These are phyloP conservation scores for Eremochloa ophiuroides DNA, from an alignment of 176 grass and related monocot species.

Conservation along the genomic window DNA sequence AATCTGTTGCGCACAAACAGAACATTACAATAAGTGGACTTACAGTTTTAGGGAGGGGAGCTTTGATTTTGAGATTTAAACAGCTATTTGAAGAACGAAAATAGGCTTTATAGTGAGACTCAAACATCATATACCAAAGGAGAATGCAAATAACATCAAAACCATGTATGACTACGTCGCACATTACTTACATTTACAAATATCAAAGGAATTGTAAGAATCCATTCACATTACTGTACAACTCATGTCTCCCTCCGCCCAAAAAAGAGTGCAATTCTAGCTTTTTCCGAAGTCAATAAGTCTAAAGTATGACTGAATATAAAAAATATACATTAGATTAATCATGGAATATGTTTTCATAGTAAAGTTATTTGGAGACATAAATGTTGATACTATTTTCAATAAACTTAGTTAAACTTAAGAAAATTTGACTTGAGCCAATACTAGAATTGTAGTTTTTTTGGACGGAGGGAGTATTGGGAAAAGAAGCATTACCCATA, in stretches of 20 bases:
- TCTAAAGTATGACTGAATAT: neutral
- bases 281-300: neutral
- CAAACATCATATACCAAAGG: neutral
- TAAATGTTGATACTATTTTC: neutral
- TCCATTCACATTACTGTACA: conserved; percentile 13
- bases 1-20: neutral
- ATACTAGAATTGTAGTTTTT: neutral
- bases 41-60: neutral
- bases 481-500: conserved; percentile 67
- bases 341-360: neutral
- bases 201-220: conserved; percentile 13
- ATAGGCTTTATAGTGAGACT: neutral
- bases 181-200: neutral
- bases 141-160: neutral
- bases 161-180: neutral
- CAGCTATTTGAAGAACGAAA: neutral
- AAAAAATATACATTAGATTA: neutral
- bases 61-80: neutral
- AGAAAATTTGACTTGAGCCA: neutral
- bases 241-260: neutral
- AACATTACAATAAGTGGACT: neutral
- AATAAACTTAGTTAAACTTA: neutral
- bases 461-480: neutral
- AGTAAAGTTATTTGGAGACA: neutral
- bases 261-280: neutral